Evolutionary conservation across 176 grass and related monocot species (phyloP).

Genomic region (Oryza rufipogon): DNA sequence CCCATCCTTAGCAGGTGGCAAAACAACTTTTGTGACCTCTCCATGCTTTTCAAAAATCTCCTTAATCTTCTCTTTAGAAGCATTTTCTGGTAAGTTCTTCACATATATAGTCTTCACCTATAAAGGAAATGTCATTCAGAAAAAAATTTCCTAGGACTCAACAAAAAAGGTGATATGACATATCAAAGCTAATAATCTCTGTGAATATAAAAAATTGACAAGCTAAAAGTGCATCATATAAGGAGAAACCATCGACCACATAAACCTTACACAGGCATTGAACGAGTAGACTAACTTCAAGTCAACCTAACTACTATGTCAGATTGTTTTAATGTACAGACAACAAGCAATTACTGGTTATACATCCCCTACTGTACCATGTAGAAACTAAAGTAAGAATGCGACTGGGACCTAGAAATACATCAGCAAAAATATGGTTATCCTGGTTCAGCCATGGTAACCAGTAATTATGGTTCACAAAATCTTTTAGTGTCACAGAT

Average conservation of each 20-base stretch:
- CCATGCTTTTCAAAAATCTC: conserved; percentile 89
- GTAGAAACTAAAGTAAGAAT: not conserved
- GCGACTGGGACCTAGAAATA: not conserved
- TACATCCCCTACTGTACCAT: not conserved
- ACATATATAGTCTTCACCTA: conserved; percentile 98
- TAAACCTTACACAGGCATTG: not conserved
- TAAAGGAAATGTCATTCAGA: not conserved
- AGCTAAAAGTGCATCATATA: not conserved
- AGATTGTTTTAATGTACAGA: not conserved
- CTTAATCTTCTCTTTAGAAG: conserved; percentile 78
- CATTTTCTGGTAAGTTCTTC: conserved; percentile 95
- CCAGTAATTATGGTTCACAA: not conserved
- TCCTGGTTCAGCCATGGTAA: not conserved
- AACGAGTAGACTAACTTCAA: not conserved
- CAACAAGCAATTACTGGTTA: not conserved
- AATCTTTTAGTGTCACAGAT: not conserved
- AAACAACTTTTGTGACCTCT: conserved; percentile 82
- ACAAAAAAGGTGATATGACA: not conserved
- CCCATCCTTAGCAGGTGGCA: conserved; percentile 40
- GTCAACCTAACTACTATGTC: not conserved
- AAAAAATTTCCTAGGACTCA: conserved; percentile 2
- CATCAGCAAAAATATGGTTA: not conserved
- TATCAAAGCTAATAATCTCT: not conserved
- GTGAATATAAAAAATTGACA: not conserved
- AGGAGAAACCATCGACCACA: not conserved